Base-by-base conservation (phyloP, 768 basidiomycete genomes). In the Mycena haematopus region DNA sequence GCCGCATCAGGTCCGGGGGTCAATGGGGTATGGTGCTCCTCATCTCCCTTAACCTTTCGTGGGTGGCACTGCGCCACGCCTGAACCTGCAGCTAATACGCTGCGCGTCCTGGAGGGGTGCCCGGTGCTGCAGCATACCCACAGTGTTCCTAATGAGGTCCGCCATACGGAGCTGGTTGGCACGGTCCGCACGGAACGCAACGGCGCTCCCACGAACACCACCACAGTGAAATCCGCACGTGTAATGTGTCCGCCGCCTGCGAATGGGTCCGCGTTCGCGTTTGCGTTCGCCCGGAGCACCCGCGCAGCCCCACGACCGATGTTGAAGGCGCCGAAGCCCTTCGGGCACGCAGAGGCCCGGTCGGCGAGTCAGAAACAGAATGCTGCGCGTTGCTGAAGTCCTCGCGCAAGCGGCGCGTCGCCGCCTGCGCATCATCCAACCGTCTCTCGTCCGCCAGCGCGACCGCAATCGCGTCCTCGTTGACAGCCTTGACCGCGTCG, bases 261-360 rank as follows among this genome's bases (percentile, higher is more conserved):
- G 31, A 59, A 59, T 9, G 50, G 58, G 19, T 59, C 42, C 9
- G 27, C 38, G 7, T 51, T 29, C 15, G 49, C 49, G 21, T 49
- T 59, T n/a, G 40, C 25, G n/a, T n/a, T n/a, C n/a, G n/a, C n/a
- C 3, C 9, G 56, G 3, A 36, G 22, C n/a, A 22, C 52, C 24
- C n/a, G 59, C 4, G 52, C 44, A 21, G 17, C 45, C 2, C 59
- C 59, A 29, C 59, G 52, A 22, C 22, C 22, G 45, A 60, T 9
- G 4, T 15, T 21, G 33, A 60, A 60, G 3, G 31, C 33, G 25
- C 52, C n/a, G n/a, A 60, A 60, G 24, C 33, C 52, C 9, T n/a
- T n/a, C n/a, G n/a, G n/a, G 59, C 45, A 10, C 59, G 59, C 27
- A 60, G 59, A 19, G 59, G 59, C 3, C 42, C 58, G 17, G 58